Conservation (phyloP, 163 green algal genomes). For the Volvox carteri region DNA sequence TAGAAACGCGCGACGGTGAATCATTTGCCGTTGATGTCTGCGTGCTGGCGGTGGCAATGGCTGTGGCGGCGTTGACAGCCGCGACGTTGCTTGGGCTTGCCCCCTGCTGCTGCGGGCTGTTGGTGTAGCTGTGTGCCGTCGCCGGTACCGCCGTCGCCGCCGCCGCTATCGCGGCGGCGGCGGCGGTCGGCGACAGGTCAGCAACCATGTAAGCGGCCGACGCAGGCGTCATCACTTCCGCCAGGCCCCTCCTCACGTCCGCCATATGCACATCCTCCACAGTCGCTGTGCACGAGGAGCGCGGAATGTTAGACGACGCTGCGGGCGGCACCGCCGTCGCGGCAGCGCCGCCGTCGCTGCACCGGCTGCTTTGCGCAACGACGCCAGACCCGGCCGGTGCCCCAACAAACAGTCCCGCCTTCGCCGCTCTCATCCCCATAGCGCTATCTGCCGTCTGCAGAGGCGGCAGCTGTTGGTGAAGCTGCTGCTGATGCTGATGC, state of each 20-base stretch:
- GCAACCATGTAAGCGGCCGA: neutral
- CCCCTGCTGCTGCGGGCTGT: constrained; percentile 5
- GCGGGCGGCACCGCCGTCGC: neutral
- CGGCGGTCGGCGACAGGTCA: neutral
- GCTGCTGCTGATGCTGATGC: constrained; percentile 15
- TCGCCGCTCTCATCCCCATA: too few species aligned
- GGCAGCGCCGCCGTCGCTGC: neutral
- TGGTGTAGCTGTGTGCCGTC: neutral
- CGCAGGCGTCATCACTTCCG: neutral
- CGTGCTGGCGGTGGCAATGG: neutral
- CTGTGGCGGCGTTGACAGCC: neutral
- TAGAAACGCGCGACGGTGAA: neutral
- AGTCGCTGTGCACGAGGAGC: too few species aligned
- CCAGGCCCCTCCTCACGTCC: neutral
- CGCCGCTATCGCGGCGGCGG: neutral
- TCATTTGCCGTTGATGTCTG: neutral
- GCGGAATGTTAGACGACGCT: neutral
- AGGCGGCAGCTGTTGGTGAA: neutral
- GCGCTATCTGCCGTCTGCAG: neutral
- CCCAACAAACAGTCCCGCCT: too few species aligned
- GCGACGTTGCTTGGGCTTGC: neutral
- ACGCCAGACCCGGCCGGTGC: too few species aligned
- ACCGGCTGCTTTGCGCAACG: neutral
- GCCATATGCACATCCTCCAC: neutral
- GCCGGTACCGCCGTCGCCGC: neutral